These are phyloP conservation scores for Imleria badia DNA, from an alignment of 768 basidiomycete genomes.

Conservation along the genomic window DNA sequence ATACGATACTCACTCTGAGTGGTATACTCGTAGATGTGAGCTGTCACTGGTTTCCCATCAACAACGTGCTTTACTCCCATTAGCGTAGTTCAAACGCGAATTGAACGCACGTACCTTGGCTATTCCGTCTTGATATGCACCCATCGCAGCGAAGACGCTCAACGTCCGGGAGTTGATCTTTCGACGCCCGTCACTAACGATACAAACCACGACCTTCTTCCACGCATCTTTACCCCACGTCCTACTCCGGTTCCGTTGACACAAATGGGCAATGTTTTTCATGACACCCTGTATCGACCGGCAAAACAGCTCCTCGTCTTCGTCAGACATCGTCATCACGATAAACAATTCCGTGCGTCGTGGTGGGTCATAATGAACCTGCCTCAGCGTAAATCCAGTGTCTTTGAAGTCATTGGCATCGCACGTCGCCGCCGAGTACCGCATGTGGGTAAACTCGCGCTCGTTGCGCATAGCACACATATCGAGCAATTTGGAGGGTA, in stretches of 20 bases:
- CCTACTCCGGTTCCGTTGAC: conserved; percentile 81
- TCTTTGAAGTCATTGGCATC: conserved; percentile 92
- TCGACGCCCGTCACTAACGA: conserved; percentile 82
- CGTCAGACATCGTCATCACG: conserved; percentile 98
- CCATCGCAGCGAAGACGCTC: conserved; percentile 89
- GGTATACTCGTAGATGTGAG: conserved; percentile 94
- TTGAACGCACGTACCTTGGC: conserved; percentile 57
- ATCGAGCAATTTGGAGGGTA: conserved; percentile 88
- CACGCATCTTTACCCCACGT: conserved; percentile 98
- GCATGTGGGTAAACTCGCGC: conserved; percentile 93
- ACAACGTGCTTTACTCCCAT: conserved; percentile 57
- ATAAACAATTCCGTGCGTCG: conserved; percentile 93
- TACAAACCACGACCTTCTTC: conserved; percentile 97
- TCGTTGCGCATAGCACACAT: conserved; percentile 76
- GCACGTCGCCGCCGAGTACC: conserved; percentile 93
- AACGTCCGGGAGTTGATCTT: conserved; percentile 86
- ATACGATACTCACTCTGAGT: conserved; percentile 62
- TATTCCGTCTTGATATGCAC: conserved; percentile 91
- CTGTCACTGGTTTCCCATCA: conserved; percentile 77
- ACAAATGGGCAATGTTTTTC: conserved; percentile 89
- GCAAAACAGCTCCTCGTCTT: conserved; percentile 86
- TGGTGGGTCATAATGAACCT: conserved; percentile 88
- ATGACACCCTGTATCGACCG: conserved; percentile 96
- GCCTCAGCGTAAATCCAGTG: conserved; percentile 82
- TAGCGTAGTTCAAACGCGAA: not conserved